phyloP scores from a whole-genome alignment of 2,329 filamentous ascomycete genomes.

The Huntiella bhutanensis region DNA sequence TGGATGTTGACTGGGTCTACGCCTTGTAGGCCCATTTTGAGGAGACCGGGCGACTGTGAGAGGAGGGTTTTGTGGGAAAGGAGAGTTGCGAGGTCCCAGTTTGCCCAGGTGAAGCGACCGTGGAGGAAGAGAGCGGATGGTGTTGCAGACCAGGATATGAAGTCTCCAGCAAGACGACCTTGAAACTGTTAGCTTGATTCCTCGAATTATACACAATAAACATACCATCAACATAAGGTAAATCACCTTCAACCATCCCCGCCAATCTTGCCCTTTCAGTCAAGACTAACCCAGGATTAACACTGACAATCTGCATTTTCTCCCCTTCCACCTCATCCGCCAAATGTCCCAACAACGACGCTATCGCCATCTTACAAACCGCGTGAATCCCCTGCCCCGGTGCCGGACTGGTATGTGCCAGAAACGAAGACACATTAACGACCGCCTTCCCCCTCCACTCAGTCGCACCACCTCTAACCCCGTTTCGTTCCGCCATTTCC shows the following conservation, averaged over 20 bases:
- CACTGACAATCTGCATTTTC: slow-evolving; percentile 16
- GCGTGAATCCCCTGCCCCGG: slow-evolving; percentile 2
- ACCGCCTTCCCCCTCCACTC: slow-evolving; percentile 14
- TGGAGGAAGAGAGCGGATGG: slow-evolving; percentile 22
- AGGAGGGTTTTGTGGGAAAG: not conserved
- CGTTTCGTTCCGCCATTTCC: not conserved
- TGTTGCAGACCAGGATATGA: slow-evolving; percentile 22
- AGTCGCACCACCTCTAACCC: not conserved
- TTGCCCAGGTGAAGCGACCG: slow-evolving; percentile 21
- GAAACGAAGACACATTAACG: slow-evolving; percentile 14
- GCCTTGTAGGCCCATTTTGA: slow-evolving; percentile 8
- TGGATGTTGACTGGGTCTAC: slow-evolving; percentile 5
- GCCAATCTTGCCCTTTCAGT: slow-evolving; percentile 15
- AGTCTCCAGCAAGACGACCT: slow-evolving; percentile 14
- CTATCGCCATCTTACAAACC: slow-evolving; percentile 21
- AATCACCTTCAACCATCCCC: slow-evolving; percentile 13
- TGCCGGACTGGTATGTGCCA: slow-evolving; percentile 4
- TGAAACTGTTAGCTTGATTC: not conserved
- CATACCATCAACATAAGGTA: slow-evolving; percentile 17
- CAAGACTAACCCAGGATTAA: slow-evolving; percentile 14
- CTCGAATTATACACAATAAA: not conserved
- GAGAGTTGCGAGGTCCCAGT: slow-evolving; percentile 22
- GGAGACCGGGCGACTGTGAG: not conserved
- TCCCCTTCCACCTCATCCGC: slow-evolving; percentile 18
- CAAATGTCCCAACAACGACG: slow-evolving; percentile 21